phyloP scores from a whole-genome alignment of 768 basidiomycete species.

The Podaxis sp. region DNA sequence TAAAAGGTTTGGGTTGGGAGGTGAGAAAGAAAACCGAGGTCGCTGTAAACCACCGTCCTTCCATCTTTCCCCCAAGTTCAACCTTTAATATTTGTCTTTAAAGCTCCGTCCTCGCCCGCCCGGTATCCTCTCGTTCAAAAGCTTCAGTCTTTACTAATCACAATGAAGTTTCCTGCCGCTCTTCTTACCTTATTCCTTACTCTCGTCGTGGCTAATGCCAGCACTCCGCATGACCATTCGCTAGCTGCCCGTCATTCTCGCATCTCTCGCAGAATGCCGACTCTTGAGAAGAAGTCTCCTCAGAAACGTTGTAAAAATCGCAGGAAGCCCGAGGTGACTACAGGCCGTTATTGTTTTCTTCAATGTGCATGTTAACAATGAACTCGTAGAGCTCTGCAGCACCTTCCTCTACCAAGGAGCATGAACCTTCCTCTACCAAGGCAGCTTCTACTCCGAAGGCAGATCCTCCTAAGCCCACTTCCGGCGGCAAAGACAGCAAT shows the following conservation, averaged over 20 bases:
- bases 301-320: conserved; percentile 27
- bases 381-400: conserved; percentile 5
- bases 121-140: conserved; percentile 17
- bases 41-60: conserved; percentile 5
- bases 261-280: neutral
- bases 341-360: neutral
- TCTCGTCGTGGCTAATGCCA: conserved; percentile 31
- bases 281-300: conserved; percentile 16
- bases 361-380: neutral
- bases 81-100: neutral
- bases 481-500: neutral
- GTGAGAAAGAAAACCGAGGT: neutral
- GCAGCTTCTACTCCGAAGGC: conserved; percentile 13
- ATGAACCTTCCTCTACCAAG: conserved; percentile 15
- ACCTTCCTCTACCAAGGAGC: conserved; percentile 3
- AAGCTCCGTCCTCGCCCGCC: neutral
- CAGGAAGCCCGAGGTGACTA: conserved; percentile 11
- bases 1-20: neutral
- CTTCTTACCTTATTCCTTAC: conserved; percentile 38
- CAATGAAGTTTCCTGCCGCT: conserved; percentile 46
- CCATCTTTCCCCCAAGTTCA: conserved; percentile 12
- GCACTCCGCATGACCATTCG: conserved; percentile 27
- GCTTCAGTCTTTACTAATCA: conserved; percentile 19
- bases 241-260: conserved; percentile 35
- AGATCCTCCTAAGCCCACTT: neutral